phyloP scores from a whole-genome alignment of 169 alveolate genomes.

The Cystoisospora suis region DNA sequence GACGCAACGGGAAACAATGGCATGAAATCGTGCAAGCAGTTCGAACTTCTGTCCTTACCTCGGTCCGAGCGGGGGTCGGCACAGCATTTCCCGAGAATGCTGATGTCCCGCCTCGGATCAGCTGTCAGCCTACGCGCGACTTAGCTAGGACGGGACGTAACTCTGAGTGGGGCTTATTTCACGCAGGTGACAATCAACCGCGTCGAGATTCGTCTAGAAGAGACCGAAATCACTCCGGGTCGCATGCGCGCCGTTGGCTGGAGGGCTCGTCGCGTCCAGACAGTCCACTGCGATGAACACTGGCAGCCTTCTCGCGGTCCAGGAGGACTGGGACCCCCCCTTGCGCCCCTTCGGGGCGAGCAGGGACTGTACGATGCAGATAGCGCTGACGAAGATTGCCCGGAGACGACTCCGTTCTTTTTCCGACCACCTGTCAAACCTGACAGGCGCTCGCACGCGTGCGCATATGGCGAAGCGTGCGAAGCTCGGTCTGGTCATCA shows the following conservation, averaged over 20 bases:
- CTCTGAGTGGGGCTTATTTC: no score
- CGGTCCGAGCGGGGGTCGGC: no score
- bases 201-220: constrained; percentile 15
- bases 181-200: constrained; percentile 13
- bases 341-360: not conserved
- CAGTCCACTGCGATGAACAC: constrained; percentile 7
- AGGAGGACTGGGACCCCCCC: not conserved
- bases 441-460: not conserved
- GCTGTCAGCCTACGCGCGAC: no score
- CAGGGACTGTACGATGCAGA: constrained; percentile 1
- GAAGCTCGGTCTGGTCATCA: not conserved
- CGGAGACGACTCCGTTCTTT: not conserved
- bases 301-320: not conserved
- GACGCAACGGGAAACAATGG: no score
- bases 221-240: constrained; percentile 1
- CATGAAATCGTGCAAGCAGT: no score
- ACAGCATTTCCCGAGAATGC: no score
- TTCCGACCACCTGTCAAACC: not conserved
- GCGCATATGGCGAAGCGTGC: not conserved
- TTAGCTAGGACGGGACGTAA: no score
- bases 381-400: not conserved
- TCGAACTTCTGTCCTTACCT: no score
- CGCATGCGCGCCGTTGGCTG: constrained; percentile 23
- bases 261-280: constrained; percentile 18
- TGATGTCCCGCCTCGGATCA: no score